Conservation (phyloP, 305 asterid genomes). For the Fraxinus paxiana region DNA sequence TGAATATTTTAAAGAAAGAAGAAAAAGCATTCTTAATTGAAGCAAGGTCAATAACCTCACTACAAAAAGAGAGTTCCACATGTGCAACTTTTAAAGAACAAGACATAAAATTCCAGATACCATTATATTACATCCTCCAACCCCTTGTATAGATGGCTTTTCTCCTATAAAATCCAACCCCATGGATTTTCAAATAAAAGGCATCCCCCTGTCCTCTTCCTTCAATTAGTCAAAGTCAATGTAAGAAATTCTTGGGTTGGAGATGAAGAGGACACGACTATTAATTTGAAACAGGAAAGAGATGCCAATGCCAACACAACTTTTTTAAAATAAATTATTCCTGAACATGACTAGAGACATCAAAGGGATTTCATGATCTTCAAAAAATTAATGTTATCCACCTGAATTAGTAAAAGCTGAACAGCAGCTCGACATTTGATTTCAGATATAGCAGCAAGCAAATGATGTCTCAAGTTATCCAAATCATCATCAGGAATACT, state of each 20-base stretch:
- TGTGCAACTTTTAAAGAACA: neutral
- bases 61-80: neutral
- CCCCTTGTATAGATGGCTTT: neutral
- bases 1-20: neutral
- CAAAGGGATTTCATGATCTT: neutral
- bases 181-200: neutral
- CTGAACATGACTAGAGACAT: neutral
- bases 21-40: neutral
- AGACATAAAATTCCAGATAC: neutral
- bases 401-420: constrained; percentile 96
- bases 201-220: neutral
- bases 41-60: neutral
- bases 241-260: neutral
- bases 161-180: neutral
- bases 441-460: constrained; percentile 70
- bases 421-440: constrained; percentile 88
- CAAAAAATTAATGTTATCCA: constrained; percentile 18
- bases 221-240: neutral
- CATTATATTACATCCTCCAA: neutral
- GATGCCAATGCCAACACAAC: neutral
- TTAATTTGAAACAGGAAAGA: neutral
- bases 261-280: neutral
- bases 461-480: constrained; percentile 54
- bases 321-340: neutral
- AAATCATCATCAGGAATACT: constrained; percentile 44